Evolutionary conservation across 208 protist genomes (phyloP).

Genomic region (Eutreptiella sp.): DNA sequence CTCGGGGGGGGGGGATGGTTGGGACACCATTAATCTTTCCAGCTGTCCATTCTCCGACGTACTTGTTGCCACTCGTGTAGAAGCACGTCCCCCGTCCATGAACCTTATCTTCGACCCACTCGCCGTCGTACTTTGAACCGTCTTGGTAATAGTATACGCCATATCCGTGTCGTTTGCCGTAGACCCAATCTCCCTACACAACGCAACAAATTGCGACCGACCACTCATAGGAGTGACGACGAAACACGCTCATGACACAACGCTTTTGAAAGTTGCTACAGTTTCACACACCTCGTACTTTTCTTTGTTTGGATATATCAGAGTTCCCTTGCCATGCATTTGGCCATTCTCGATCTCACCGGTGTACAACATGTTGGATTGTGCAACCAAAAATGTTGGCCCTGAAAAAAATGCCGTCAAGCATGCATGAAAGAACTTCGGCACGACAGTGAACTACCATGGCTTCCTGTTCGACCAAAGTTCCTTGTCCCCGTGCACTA

Average conservation of each 20-base stretch:
- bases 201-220: too few species aligned
- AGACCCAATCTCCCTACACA: slow-evolving; percentile 79
- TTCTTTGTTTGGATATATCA: slow-evolving; percentile 87
- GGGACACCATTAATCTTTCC: slow-evolving; percentile 83
- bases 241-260: too few species aligned
- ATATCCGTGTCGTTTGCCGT: slow-evolving; percentile 82
- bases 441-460: too few species aligned
- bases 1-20: too few species aligned
- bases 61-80: slow-evolving; percentile 77
- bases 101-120: slow-evolving; percentile 89
- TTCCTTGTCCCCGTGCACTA: too few species aligned
- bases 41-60: slow-evolving; percentile 78
- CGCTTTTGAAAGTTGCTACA: too few species aligned
- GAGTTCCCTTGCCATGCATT: slow-evolving; percentile 87
- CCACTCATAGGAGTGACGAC: too few species aligned
- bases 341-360: slow-evolving; percentile 89
- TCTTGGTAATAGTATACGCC: slow-evolving; percentile 84
- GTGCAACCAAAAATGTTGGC: slow-evolving; percentile 13
- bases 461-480: too few species aligned
- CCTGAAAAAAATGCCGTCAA: too few species aligned
- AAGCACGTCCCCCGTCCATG: slow-evolving; percentile 81
- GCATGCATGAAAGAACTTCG: too few species aligned
- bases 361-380: slow-evolving; percentile 79
- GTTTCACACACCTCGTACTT: slow-evolving; percentile 27
- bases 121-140: slow-evolving; percentile 77